These are phyloP conservation scores for Paramecium bursaria DNA, from an alignment of 73 alveolate species.

Conservation along the genomic window DNA sequence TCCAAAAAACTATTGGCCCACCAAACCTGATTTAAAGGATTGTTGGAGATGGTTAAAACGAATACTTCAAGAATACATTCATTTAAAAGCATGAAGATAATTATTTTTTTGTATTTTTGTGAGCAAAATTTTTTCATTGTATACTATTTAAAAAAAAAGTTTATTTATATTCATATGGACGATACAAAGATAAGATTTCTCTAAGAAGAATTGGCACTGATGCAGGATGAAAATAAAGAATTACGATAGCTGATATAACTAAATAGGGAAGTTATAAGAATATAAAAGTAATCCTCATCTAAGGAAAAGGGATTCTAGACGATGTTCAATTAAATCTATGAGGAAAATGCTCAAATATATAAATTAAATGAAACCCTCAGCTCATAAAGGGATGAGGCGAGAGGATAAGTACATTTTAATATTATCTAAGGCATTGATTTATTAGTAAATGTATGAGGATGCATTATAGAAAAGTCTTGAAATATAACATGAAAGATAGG, in stretches of 20 bases:
- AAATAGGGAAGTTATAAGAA: constrained; percentile 50
- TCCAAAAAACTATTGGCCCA: constrained; percentile 5
- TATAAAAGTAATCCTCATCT: constrained; percentile 20
- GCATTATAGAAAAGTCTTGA: constrained; percentile 16
- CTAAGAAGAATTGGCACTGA: constrained; percentile 16
- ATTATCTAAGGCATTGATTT: constrained; percentile 33
- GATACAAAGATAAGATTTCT: constrained; percentile 44
- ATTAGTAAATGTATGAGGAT: constrained; percentile 43
- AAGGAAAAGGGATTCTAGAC: constrained; percentile 32
- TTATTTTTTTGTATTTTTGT: too few species aligned
- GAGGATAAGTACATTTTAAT: constrained; percentile 17
- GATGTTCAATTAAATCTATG: constrained; percentile 30
- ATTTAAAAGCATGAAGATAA: not conserved
- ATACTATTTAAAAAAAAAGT: not conserved
- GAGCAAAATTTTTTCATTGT: too few species aligned
- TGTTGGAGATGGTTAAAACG: constrained; percentile 57
- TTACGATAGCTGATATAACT: constrained; percentile 14
- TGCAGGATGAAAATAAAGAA: constrained; percentile 45
- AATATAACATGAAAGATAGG: constrained; percentile 29
- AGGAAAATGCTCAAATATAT: constrained; percentile 44
- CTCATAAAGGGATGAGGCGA: constrained; percentile 51
- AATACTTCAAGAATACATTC: constrained; percentile 42
- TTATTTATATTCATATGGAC: constrained; percentile 19
- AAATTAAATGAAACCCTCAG: constrained; percentile 5
- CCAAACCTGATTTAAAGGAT: constrained; percentile 43